Evolutionary conservation across 148 eudicot species (phyloP).

Genomic region (Cornus controversa): DNA sequence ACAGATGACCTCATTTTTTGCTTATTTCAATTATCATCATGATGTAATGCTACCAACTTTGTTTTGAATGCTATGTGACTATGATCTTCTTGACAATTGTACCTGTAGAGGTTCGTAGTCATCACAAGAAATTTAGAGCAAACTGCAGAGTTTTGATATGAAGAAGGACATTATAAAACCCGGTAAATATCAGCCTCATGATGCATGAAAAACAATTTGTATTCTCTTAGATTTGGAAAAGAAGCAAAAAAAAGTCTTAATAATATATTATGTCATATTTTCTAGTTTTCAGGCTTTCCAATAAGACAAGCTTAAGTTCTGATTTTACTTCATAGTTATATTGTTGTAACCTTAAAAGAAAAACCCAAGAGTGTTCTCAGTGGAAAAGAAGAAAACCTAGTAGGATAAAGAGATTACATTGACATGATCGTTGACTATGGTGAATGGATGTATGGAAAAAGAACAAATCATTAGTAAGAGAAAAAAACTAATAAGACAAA

Average conservation of each 20-base stretch:
- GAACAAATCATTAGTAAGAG: slow-evolving; percentile 91
- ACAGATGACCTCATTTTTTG: not conserved
- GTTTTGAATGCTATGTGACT: not conserved
- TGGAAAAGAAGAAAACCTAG: not conserved
- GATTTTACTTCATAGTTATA: not conserved
- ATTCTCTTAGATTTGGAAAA: not conserved
- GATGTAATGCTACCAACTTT: not conserved
- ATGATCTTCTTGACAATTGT: not conserved
- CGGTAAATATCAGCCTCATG: not conserved
- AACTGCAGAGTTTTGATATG: too few species aligned
- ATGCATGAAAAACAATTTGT: not conserved
- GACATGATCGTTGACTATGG: slow-evolving; percentile 67
- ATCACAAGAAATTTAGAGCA: not conserved
- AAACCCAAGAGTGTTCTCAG: not conserved
- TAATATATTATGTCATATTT: too few species aligned
- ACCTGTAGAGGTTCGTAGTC: not conserved
- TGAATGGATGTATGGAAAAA: slow-evolving; percentile 87
- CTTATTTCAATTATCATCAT: not conserved
- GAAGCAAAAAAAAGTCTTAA: too few species aligned
- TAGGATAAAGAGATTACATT: slow-evolving; percentile 53
- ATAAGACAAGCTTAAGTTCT: not conserved
- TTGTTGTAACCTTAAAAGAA: not conserved
- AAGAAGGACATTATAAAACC: not conserved
- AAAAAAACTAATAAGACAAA: not conserved
- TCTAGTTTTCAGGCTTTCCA: not conserved